A percentile compares a stretch with the other conserved stretches of the same genome.
These are phyloP conservation scores for Zygnema circumcarinatum DNA, from an alignment of 139 green algal species.

Conservation along the genomic window DNA sequence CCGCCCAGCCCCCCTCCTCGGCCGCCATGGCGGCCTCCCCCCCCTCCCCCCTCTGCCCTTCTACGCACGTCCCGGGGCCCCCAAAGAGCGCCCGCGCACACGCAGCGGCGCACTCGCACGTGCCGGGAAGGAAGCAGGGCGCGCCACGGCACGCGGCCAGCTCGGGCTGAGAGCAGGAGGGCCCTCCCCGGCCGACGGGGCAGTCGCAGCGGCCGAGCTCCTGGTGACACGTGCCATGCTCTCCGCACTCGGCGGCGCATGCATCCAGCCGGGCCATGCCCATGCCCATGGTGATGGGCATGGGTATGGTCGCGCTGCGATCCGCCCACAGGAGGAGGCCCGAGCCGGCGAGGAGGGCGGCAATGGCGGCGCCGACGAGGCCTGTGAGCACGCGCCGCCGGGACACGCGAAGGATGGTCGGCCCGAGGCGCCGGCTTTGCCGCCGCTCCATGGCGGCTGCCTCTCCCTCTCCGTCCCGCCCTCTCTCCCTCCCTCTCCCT, in stretches of 20 bases:
- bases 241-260: not conserved
- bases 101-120: not conserved
- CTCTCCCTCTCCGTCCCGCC: not conserved
- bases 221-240: slow-evolving; percentile 12
- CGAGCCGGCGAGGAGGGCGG: not conserved
- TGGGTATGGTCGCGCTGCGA: no score
- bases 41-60: not conserved
- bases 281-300: no score
- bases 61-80: not conserved
- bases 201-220: slow-evolving; percentile 26
- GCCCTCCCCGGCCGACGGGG: not conserved
- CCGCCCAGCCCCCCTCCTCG: not conserved
- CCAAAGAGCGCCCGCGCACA: not conserved
- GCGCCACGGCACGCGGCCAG: not conserved
- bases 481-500: not conserved
- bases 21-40: not conserved
- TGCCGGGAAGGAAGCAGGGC: not conserved
- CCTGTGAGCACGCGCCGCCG: no score
- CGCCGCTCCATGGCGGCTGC: not conserved
- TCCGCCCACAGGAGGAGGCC: no score
- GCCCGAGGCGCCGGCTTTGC: no score
- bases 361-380: not conserved
- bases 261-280: no score
- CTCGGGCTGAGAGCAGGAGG: not conserved
- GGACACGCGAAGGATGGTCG: no score